Conservation (phyloP, 1,284 basidiomycete species). For the Abortiporus biennis region DNA sequence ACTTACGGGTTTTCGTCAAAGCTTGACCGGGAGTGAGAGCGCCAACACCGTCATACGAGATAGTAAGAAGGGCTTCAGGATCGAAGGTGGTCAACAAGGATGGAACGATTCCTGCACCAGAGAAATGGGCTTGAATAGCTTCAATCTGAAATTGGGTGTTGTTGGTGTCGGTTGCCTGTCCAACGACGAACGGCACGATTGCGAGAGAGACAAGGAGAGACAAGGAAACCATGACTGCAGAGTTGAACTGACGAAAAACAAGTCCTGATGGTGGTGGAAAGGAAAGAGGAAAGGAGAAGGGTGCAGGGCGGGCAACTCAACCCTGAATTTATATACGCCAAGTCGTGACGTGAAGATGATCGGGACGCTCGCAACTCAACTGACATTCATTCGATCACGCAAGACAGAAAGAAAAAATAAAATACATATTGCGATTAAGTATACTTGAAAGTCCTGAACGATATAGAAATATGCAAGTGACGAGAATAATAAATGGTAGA, state of each 20-base stretch:
- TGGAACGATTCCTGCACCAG: conserved; percentile 53
- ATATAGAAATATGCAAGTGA: not conserved
- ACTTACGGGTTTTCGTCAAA: conserved; percentile 51
- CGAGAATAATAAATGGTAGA: not conserved
- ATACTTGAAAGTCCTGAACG: not conserved
- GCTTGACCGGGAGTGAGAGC: conserved; percentile 50
- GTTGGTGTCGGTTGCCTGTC: conserved; percentile 36
- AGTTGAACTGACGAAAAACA: not conserved
- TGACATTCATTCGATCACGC: too few species aligned
- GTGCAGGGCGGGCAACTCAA: too few species aligned
- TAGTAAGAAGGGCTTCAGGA: conserved; percentile 47
- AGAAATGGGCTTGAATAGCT: conserved; percentile 58
- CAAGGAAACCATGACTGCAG: conserved; percentile 10
- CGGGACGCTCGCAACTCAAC: too few species aligned
- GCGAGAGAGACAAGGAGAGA: conserved; percentile 25
- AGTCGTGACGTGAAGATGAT: too few species aligned
- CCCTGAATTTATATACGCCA: too few species aligned
- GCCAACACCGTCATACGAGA: conserved; percentile 46
- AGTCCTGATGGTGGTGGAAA: not conserved
- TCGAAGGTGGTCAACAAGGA: conserved; percentile 48
- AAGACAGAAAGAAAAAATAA: conserved; percentile 1
- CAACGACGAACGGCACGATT: conserved; percentile 34
- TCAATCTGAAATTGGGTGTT: conserved; percentile 34
- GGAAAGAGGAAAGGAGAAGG: conserved; percentile 10
- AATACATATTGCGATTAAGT: conserved; percentile 1